phyloP scores from a whole-genome alignment of 495 filamentous ascomycete genomes.

The Aspergillus coremiiformis region DNA sequence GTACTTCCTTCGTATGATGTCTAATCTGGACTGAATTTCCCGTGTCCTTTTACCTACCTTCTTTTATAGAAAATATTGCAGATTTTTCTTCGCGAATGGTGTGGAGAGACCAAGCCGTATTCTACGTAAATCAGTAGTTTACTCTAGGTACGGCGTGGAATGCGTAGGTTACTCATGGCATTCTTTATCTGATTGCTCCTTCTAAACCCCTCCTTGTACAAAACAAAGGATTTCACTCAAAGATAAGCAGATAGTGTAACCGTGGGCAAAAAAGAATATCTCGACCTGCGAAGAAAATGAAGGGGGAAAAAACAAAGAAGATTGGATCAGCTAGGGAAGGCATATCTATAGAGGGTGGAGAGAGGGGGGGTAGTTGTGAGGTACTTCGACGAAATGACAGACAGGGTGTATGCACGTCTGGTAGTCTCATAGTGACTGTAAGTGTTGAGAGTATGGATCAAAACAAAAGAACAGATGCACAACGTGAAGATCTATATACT shows the following conservation, averaged over 20 bases:
- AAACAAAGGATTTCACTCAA: not conserved
- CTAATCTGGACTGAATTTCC: not conserved
- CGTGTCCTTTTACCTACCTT: not conserved
- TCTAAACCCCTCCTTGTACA: not conserved
- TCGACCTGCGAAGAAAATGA: not conserved
- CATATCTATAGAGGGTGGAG: not conserved
- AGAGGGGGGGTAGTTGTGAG: not conserved
- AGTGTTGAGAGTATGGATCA: not conserved
- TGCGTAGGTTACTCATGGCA: not conserved
- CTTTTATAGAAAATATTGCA: not conserved
- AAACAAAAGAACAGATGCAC: not conserved
- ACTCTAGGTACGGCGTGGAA: not conserved
- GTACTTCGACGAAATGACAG: not conserved
- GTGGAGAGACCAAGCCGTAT: too few relatives aligned
- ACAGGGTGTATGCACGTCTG: not conserved
- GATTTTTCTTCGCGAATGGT: too few relatives aligned
- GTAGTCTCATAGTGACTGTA: not conserved
- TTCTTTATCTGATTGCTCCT: not conserved
- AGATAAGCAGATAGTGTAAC: not conserved
- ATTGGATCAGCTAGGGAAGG: not conserved
- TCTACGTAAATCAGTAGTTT: not conserved
- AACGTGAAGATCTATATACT: conserved; percentile 1
- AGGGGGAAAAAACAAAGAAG: not conserved
- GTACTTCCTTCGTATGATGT: not conserved
- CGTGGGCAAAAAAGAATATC: not conserved